Evolutionary conservation across 2,329 filamentous ascomycete species (phyloP).

Genomic region (Berkeleyomyces rouxiae): DNA sequence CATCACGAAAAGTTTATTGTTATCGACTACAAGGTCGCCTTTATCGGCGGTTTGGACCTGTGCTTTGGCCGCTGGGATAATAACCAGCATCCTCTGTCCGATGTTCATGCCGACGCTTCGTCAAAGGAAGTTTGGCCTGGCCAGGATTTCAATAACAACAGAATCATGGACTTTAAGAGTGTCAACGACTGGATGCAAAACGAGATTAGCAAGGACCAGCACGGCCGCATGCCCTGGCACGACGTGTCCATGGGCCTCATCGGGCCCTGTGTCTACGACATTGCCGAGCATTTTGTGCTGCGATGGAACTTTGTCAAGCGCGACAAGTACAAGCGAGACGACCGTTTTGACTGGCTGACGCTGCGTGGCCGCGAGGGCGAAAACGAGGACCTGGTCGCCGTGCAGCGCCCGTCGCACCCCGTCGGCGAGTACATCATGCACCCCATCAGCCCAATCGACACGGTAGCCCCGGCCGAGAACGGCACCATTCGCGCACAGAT

Average conservation of each 20-base stretch:
- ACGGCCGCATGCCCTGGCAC: conserved; percentile 95
- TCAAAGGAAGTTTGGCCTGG: conserved; percentile 79
- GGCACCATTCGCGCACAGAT: conserved; percentile 71
- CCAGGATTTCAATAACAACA: conserved; percentile 96
- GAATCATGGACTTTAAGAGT: conserved; percentile 86
- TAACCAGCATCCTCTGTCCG: conserved; percentile 68
- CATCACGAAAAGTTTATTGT: conserved; percentile 98
- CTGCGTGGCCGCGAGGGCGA: conserved; percentile 60
- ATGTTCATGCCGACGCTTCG: conserved; percentile 73
- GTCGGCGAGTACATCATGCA: conserved; percentile 78
- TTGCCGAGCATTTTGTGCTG: conserved; percentile 86
- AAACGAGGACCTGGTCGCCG: conserved; percentile 71
- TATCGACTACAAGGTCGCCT: conserved; percentile 77
- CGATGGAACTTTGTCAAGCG: conserved; percentile 96
- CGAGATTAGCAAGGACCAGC: conserved; percentile 78
- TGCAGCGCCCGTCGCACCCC: conserved; percentile 77
- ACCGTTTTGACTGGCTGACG: conserved; percentile 68
- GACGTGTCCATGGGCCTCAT: conserved; percentile 87
- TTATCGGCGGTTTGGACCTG: conserved; percentile 84
- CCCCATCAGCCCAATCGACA: conserved; percentile 51
- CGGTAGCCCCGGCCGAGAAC: conserved; percentile 45
- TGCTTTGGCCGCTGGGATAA: conserved; percentile 94
- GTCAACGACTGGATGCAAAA: conserved; percentile 89
- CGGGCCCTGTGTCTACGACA: conserved; percentile 79
- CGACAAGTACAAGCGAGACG: conserved; percentile 90